These are phyloP conservation scores for Helotiales sp. DNA, from an alignment of 2,329 filamentous ascomycete genomes.

Conservation along the genomic window DNA sequence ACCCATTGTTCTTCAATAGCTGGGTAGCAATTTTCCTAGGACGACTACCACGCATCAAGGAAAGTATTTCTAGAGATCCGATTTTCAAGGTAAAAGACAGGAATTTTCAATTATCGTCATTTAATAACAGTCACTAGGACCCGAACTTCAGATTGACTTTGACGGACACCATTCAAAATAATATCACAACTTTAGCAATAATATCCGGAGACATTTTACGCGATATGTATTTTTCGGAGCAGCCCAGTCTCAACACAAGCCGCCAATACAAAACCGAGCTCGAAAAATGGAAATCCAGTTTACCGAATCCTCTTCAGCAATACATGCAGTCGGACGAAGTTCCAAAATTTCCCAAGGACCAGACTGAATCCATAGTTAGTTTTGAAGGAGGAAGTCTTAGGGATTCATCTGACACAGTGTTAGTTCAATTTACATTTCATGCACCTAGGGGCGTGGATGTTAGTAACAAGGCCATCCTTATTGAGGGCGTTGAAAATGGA, in stretches of 20 bases:
- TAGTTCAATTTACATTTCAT: conserved; percentile 28
- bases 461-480: conserved; percentile 22
- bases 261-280: conserved; percentile 22
- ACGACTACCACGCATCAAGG: conserved; percentile 25
- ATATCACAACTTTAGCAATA: conserved; percentile 21
- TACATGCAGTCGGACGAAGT: conserved; percentile 18
- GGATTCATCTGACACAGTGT: conserved; percentile 11
- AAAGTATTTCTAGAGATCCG: conserved; percentile 25
- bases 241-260: conserved; percentile 21
- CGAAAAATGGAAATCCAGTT: conserved; percentile 18
- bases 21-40: conserved; percentile 27
- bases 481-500: conserved; percentile 20
- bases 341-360: conserved; percentile 19
- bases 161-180: conserved; percentile 13
- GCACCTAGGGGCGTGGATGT: conserved; percentile 23
- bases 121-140: conserved; percentile 19
- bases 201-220: conserved; percentile 25
- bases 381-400: conserved; percentile 9
- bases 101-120: conserved; percentile 10
- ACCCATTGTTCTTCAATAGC: conserved; percentile 16
- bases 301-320: conserved; percentile 23
- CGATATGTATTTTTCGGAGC: conserved; percentile 26
- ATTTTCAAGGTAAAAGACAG: conserved; percentile 22
- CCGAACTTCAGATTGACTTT: conserved; percentile 18
- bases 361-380: conserved; percentile 22